Evolutionary conservation across 495 filamentous ascomycete genomes (phyloP).

Genomic region (Penicillium simplicissimum): DNA sequence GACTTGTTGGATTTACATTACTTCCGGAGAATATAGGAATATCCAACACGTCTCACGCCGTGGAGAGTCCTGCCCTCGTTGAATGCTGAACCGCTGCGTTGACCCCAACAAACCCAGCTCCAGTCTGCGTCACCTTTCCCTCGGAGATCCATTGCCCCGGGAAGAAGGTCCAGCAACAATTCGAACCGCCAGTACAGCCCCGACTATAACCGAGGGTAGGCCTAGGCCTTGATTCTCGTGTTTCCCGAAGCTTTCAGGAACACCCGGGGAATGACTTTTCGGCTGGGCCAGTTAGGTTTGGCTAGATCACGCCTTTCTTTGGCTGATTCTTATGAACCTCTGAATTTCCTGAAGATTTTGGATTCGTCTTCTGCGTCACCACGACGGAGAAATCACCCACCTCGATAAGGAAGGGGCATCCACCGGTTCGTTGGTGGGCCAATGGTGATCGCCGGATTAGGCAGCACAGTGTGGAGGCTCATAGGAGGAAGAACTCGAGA

Average conservation of each 20-base stretch:
- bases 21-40: neutral
- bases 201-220: constrained; percentile 14
- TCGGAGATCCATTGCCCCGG: neutral
- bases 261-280: neutral
- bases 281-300: neutral
- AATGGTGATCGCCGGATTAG: neutral
- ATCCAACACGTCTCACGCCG: neutral
- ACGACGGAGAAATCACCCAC: neutral
- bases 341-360: neutral
- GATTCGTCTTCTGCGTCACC: neutral
- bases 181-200: neutral
- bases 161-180: neutral
- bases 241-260: constrained; percentile 1
- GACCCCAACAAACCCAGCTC: constrained; percentile 9
- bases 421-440: neutral
- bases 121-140: constrained; percentile 1
- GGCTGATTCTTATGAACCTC: neutral
- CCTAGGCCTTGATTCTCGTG: neutral
- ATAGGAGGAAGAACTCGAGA: neutral
- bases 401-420: neutral
- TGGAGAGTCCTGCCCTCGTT: constrained; percentile 5
- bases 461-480: neutral
- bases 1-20: neutral
- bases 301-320: neutral
- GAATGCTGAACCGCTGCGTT: constrained; percentile 4